Base-by-base conservation (phyloP, 2,329 filamentous ascomycete species). In the Exophiala mesophila region DNA sequence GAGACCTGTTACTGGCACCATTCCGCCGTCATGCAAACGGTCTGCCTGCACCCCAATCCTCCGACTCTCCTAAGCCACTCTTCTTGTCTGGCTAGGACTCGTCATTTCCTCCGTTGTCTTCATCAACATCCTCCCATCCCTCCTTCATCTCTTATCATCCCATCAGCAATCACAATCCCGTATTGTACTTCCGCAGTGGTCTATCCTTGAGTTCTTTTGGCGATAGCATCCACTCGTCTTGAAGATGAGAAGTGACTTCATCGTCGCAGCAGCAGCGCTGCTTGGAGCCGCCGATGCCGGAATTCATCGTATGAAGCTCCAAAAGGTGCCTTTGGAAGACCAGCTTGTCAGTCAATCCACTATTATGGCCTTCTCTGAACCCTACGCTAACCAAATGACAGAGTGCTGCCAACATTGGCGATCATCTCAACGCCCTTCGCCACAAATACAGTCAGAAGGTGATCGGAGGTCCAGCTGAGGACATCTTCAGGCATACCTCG, bases 381-480 rank as follows among this genome's bases (percentile, higher is more conserved):
- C 21, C 5, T n/a, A 10, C 15, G 16, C 41, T 36, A 44, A 40
- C 45, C 35, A 16, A 23, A 17, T 24, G 30, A 41, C 16, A 92
- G 87, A 78, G 85, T 64, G 73, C 80, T 55, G 78, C 84, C 62
- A 85, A 84, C 63, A 81, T 98, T 63, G 80, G 88, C 62, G 73
- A 81, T 50, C 90, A 97, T 62, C 77, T 88, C 56, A 80, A 83
- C 64, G 80, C 82, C 51, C 80, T 98, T 47, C 82, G 86, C 53
- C 87, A 94, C 72, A 95, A 95, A 77, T 94, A 94, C 74, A 79
- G 83, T 54, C 90, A 97, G 76, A 98, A 97, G 78, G 96, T 96
- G 76, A 85, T 97, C 79, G 88, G 89, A 54, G 66, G 81, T 58
- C 82, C 85, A 53, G 83, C 88, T 57, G 70, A 76, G 61, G 78